Evolutionary conservation across 257 asterid genomes (phyloP).

Genomic region (Ballota nigra): DNA sequence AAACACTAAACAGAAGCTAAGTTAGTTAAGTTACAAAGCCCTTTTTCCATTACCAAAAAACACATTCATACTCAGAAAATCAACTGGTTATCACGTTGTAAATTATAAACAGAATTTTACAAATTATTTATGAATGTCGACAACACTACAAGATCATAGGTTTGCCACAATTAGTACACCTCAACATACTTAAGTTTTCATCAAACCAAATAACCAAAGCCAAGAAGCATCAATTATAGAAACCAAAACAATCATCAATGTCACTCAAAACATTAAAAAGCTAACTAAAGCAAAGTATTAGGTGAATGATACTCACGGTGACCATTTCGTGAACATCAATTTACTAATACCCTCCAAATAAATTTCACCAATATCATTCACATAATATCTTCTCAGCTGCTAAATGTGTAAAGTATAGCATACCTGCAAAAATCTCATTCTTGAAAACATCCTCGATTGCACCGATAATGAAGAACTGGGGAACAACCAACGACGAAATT

Average conservation of each 20-base stretch:
- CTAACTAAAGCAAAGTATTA: no score
- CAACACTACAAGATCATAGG: neutral
- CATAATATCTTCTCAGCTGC: no score
- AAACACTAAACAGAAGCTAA: neutral
- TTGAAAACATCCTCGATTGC: conserved; percentile 58
- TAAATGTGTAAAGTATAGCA: neutral
- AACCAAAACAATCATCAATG: neutral
- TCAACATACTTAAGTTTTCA: neutral
- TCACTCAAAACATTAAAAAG: neutral
- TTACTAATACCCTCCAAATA: no score
- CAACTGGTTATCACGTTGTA: neutral
- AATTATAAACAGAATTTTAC: neutral
- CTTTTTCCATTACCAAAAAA: no score
- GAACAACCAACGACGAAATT: conserved; percentile 61
- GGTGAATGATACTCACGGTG: no score
- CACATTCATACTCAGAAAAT: neutral
- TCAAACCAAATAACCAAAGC: neutral
- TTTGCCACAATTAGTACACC: neutral
- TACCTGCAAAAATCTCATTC: conserved; percentile 71
- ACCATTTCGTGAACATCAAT: no score
- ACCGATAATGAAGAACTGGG: conserved; percentile 51
- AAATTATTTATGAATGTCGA: neutral
- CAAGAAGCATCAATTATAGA: neutral
- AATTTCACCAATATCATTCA: no score
- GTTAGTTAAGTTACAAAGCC: neutral